Base-by-base conservation (phyloP, 257 asterid species). In the Rubia yunnanensis region DNA sequence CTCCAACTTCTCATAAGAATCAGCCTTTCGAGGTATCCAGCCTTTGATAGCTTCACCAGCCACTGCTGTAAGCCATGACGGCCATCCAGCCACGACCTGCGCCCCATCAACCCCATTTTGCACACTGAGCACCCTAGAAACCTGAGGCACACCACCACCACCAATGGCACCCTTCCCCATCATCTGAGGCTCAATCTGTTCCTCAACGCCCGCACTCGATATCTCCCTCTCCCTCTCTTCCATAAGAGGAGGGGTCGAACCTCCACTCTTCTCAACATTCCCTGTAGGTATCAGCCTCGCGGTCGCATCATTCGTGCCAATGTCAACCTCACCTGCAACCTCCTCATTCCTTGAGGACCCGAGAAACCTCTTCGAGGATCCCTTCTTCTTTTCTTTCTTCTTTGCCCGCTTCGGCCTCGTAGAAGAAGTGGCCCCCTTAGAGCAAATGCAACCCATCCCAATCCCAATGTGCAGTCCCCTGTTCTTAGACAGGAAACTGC, bases 21-120 rank as follows among this genome's bases (percentile, higher is more conserved):
- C 97, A 24, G 88, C 95, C 67, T 81, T 85, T 66, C 96, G 79
- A 71, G 97, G 97, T 69, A 87, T 55, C 97, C 97, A 89, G 61
- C 97, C 97, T 79, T 87, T 89, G 74, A 90, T 82, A 44, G 97
- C 97, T 79, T 90, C 97, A 66, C 97, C 95, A 39, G 97, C 97
- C 63, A 80, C 94, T 10, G 90, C 83, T 65, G 89, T 81, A 64
- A 90, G 72, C 95, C 97, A 90, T 0, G 92, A 75, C 7, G 97
- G 97, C 97, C 97, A 90, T 60, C 97, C 97, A 26, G 96, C 95
- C 64, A 78, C 88, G 48, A 79, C 81, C 73, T 90, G 97, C 20
- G 95, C 84, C 27, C 85, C 95, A 39, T 90, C 97, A 54, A 83
- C 79, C 46, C 96, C 96, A 72, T 88, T 80, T 73, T 72, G 73